Evolutionary conservation across 352 stramenopile genomes (phyloP), one percentile per base, ranked within the genome.

Genomic region (Globisporangium uncinulatum): DNA sequence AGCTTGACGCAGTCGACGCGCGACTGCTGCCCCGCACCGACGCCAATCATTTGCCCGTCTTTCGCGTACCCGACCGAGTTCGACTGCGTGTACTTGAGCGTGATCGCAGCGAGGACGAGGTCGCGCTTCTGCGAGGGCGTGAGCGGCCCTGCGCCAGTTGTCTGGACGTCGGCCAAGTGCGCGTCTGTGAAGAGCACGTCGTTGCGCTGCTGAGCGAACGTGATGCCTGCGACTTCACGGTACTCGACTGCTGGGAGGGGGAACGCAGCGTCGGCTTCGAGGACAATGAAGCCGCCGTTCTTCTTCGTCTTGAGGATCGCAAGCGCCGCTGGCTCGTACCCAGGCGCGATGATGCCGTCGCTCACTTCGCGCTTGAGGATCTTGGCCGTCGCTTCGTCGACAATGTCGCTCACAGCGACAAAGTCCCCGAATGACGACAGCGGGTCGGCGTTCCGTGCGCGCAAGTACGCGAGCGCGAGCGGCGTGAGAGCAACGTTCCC

Each of bases 1-100:
- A 99, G 87, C 80, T 99, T 99, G 56, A 99, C 95, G 73, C 97
- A 99, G 76, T 99, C 97, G 3, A 99, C 97, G 55, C 98, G 95
- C 54, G 83, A 98, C 83, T 99, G 97, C 76, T 99, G 98, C 32
- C 98, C 98, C 14, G 98, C 97, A 47, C 98, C 98, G n/a, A 99
- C 97, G 49, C 98, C 98, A 37, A 99, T 97, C 96, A 99, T 99
- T 87, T 99, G 98, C 31, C 97, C 98, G 73, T 99, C 92, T 77
- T 97, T 98, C 51, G 97, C 96, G 78, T 99, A 99, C 9, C 95
- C 97, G 11, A 99, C 97, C 39, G 89, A 98, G 86, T 99, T 99
- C 51, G 77, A 97, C 83, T 99, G 97, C 56, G 97, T 99, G 83
- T 99, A 99, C 87, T 99, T 99, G 69, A 99, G 81, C 59, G 96